A percentile compares a stretch with the other conserved stretches of the same genome.
Evolutionary conservation across 805 yeast genomes (phyloP).

Genomic region (Wickerhamiella sorbophila): DNA sequence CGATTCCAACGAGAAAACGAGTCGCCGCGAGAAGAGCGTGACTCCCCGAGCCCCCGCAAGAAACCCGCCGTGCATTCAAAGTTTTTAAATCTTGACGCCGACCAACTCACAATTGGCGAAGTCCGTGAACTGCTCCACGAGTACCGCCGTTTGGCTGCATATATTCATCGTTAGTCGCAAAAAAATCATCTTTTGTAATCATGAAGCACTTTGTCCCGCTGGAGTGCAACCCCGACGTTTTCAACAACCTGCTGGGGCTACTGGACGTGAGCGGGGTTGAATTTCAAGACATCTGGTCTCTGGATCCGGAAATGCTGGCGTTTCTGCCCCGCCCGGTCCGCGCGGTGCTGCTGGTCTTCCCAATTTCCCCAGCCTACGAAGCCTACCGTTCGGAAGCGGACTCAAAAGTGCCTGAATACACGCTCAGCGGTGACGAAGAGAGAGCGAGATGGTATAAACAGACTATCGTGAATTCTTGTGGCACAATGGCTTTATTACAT

Average conservation of each 20-base stretch:
- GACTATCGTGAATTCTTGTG: slow-evolving; percentile 80
- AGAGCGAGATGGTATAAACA: slow-evolving; percentile 68
- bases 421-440: slow-evolving; percentile 20
- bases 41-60: slow-evolving; percentile 7
- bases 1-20: slow-evolving; percentile 3
- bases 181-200: too few relatives aligned
- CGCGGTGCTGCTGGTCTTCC: slow-evolving; percentile 70
- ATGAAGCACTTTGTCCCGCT: slow-evolving; percentile 46
- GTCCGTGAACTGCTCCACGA: slow-evolving; percentile 25
- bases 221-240: slow-evolving; percentile 81
- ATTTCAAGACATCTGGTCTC: slow-evolving; percentile 71
- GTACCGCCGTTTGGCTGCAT: slow-evolving; percentile 25
- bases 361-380: slow-evolving; percentile 54
- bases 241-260: slow-evolving; percentile 49
- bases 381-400: slow-evolving; percentile 33
- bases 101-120: slow-evolving; percentile 24
- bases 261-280: slow-evolving; percentile 52
- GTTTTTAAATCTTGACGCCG: slow-evolving; percentile 19
- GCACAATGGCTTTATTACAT: slow-evolving; percentile 77
- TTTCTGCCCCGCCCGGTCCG: slow-evolving; percentile 71
- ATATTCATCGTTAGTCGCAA: neutral
- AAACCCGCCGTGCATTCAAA: neutral
- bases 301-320: slow-evolving; percentile 71
- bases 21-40: neutral
- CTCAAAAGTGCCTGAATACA: slow-evolving; percentile 14